A percentile compares a stretch with the other conserved stretches of the same genome.
Evolutionary conservation across 2,329 filamentous ascomycete genomes (phyloP).

Genomic region (Botrytis medusae): DNA sequence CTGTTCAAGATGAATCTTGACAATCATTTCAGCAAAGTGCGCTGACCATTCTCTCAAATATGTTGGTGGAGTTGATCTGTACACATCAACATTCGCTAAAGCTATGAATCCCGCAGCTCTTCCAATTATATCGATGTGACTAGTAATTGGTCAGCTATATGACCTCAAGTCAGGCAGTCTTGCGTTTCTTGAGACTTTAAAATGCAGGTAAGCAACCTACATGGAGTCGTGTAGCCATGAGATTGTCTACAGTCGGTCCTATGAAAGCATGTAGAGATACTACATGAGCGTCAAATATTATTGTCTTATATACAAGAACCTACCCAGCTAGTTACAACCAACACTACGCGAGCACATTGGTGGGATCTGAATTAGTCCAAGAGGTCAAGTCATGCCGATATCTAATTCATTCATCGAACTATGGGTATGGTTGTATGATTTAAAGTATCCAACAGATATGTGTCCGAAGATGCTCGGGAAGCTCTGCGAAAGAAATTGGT

Average conservation of each 20-base stretch:
- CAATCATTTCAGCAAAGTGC: background rate
- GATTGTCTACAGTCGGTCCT: background rate
- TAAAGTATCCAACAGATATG: background rate
- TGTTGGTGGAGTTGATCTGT: background rate
- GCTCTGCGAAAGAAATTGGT: background rate
- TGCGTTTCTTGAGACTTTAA: background rate
- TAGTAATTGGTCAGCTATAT: background rate
- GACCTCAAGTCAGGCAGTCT: background rate
- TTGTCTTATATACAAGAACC: background rate
- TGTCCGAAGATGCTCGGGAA: background rate
- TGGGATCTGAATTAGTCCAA: background rate
- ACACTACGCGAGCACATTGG: background rate
- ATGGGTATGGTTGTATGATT: background rate
- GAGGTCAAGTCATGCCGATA: background rate
- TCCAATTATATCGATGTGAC: background rate
- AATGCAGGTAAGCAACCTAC: background rate
- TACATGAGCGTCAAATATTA: background rate
- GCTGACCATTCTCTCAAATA: background rate
- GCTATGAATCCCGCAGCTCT: background rate
- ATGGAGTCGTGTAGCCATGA: background rate
- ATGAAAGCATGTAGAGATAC: background rate
- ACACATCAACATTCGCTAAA: background rate
- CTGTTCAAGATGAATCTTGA: background rate
- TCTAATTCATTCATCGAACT: background rate
- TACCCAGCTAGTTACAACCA: background rate